A percentile compares a stretch with the other conserved stretches of the same genome.
Evolutionary conservation across 192 early-diverging fungal genomes (phyloP).

Genomic region (Linnemannia zychae): DNA sequence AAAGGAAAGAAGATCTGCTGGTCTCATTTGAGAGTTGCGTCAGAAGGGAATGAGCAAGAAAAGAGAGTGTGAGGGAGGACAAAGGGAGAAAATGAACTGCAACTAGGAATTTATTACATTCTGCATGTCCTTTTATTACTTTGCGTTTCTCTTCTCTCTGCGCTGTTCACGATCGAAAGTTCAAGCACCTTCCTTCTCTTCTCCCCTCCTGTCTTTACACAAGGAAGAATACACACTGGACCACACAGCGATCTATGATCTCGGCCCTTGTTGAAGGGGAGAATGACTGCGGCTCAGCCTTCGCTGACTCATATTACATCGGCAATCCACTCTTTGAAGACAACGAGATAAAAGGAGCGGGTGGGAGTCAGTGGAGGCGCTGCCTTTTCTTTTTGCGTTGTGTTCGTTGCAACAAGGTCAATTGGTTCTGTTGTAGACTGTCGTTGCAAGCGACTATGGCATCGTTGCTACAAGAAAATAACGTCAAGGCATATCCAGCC

Average conservation of each 20-base stretch:
- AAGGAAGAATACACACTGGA: no score
- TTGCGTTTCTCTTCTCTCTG: no score
- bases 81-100: neutral
- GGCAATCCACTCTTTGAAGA: neutral
- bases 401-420: neutral
- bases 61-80: neutral
- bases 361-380: slow-evolving; percentile 12
- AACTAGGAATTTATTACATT: neutral
- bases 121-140: no score
- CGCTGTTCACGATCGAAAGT: no score
- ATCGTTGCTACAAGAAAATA: no score
- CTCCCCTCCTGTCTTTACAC: no score
- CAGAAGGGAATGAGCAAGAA: neutral
- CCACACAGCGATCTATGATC: neutral
- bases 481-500: no score
- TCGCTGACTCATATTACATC: slow-evolving; percentile 3
- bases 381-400: neutral
- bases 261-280: neutral
- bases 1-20: neutral
- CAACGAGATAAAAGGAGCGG: neutral
- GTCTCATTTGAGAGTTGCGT: neutral
- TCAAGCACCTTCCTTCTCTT: no score
- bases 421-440: neutral
- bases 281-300: neutral
- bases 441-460: no score